Base-by-base conservation (phyloP, 139 green algal species). In the Chlorella ohadii region DNA sequence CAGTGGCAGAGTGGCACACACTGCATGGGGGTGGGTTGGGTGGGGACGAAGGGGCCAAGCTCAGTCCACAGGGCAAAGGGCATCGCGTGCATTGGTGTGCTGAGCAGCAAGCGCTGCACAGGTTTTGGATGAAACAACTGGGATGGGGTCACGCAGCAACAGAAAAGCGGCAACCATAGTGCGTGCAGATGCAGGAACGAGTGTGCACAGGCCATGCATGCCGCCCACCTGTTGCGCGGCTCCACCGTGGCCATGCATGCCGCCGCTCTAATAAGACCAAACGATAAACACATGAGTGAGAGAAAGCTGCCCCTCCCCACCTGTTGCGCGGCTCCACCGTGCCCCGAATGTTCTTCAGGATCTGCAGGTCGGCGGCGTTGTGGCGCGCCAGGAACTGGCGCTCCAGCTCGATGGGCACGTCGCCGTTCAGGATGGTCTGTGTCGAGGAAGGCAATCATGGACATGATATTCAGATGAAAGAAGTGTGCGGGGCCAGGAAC, bases 301-400 rank as follows among this genome's bases (percentile, higher is more conserved):
- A n/a, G n/a, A n/a, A n/a, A n/a, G n/a, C n/a, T n/a, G n/a, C n/a
- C n/a, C n/a, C n/a, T 51, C 15, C 65, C 9, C 65, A 84, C 79
- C 79, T 78, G 78, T 90, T 90, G 36, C 87, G 66, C 9, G 87
- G 67, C 84, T 99, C 97, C 16, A 99, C 87, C 0, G 57, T 72
- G 36, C 36, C 79, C 87, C 98, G 98, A 80, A 98, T 96, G 90
- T 96, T 95, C 85, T 97, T 97, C 72, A 99, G 88, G 34, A 99
- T 90, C 79, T 90, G 86, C 64, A 97, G 87, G 89, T 97, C 95
- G 16, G 94, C 88, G 47, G 95, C 87, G 88, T 95, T 96, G 88
- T 94, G 88, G 70, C 82, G 92, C 86, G 97, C 98, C 81, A 99
- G 87, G 89, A 99, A 99, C 88, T 99, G 94, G 56, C 99, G 92